Evolutionary conservation across 768 basidiomycete species (phyloP), one percentile per base, ranked within the genome.

Genomic region (Suillus cothurnatus): DNA sequence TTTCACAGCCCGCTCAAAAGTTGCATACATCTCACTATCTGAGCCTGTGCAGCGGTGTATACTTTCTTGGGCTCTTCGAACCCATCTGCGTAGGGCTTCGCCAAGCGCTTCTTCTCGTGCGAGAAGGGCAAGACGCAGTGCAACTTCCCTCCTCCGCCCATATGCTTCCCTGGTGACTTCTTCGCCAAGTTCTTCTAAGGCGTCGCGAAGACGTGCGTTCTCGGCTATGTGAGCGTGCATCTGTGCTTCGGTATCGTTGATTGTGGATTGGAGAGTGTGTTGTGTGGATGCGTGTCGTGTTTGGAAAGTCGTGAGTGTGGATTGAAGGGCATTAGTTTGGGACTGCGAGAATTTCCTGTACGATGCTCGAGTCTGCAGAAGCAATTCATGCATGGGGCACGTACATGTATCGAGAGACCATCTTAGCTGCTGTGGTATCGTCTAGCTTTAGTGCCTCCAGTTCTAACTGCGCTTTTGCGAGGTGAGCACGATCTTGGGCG

Each of bases 371-470:
- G 26, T 31, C 21, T 31, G 32, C 11, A 65, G 14, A 3, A 12
- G 67, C 52, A 58, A 68, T n/a, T 62, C 38, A 0, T 64, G 31
- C 0, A 12, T 21, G 34, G 6, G 21, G 19, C 19, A 80, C 88
- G 63, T 69, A 93, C 93, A 94, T 94, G 73, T 94, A 94, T 43
- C 91, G 85, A 32, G 91, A 86, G 34, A 95, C 93, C 86, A 94
- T 91, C 70, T 88, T 91, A 15, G 89, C 88, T 3, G 93, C 92
- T 0, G 89, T 84, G n/a, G 81, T 84, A 64, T 94, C 91, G 58
- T 93, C 90, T 21, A 86, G 73, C 67, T 80, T 78, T 56, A 85
- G 78, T 69, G 79, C 81, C 61, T 90, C 84, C 19, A 91, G 77
- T 66, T 87, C 86, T 1, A 80, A 76, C 50, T 81, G 81, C 4